Evolutionary conservation across 208 protist genomes (phyloP).

Genomic region (Trypanosomatidae sp.): DNA sequence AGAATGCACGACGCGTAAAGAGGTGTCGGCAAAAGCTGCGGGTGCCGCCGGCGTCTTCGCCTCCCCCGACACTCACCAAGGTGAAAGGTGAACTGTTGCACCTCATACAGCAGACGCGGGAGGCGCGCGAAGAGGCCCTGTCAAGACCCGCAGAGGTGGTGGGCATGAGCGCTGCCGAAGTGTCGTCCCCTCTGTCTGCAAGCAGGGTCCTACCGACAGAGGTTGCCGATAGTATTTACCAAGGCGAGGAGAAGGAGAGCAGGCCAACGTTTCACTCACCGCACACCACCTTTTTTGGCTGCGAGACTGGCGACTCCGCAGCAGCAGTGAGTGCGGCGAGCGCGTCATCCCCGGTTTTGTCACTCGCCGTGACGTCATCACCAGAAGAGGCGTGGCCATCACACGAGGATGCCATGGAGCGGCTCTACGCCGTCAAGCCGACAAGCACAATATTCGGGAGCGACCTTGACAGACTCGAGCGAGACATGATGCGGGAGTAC

Average conservation of each 20-base stretch:
- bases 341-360: conserved; percentile 13
- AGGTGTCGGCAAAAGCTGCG: conserved; percentile 16
- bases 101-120: conserved; percentile 21
- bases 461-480: conserved; percentile 78
- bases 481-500: conserved; percentile 73
- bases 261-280: neutral
- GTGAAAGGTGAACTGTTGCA: conserved; percentile 23
- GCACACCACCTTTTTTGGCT: neutral
- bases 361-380: conserved; percentile 10
- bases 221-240: conserved; percentile 1
- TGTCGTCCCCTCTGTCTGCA: conserved; percentile 3
- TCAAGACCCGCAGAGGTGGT: neutral
- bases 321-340: conserved; percentile 13
- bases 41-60: neutral
- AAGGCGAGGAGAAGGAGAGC: neutral
- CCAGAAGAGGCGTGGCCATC: conserved; percentile 24
- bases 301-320: neutral
- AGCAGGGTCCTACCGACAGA: conserved; percentile 14
- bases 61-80: conserved; percentile 4
- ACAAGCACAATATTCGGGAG: conserved; percentile 67
- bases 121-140: conserved; percentile 13
- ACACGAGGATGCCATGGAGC: conserved; percentile 40
- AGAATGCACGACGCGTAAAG: conserved; percentile 9
- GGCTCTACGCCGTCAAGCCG: conserved; percentile 45
- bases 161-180: conserved; percentile 1